Conservation (phyloP, 129 eudicot species). For the Ambrosia trifida region DNA sequence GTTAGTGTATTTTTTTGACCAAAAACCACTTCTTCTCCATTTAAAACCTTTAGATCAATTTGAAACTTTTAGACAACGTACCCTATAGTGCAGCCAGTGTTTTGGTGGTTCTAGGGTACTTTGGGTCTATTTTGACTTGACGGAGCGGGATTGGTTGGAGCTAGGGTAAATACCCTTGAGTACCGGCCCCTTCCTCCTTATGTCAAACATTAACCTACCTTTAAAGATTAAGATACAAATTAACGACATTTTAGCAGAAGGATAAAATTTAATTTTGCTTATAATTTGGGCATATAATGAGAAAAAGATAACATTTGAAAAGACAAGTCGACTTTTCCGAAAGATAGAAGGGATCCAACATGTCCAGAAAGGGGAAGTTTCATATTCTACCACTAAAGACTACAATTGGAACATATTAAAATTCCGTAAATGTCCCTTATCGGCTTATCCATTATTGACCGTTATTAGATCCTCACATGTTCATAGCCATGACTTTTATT, state of each 20-base stretch:
- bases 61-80: no score
- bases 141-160: no score
- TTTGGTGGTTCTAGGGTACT: no score
- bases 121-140: no score
- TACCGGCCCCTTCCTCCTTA: no score
- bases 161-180: no score
- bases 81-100: no score
- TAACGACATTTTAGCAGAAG: neutral
- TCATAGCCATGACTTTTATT: slow-evolving; percentile 25
- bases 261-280: neutral
- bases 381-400: slow-evolving; percentile 28
- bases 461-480: slow-evolving; percentile 22
- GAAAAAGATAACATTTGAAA: neutral
- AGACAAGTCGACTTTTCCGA: slow-evolving; percentile 12
- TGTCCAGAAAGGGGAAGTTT: slow-evolving; percentile 38
- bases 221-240: neutral
- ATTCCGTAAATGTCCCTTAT: slow-evolving; percentile 31
- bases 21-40: no score
- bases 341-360: slow-evolving; percentile 25
- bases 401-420: neutral
- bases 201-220: neutral
- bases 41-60: no score
- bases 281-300: neutral
- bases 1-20: no score
- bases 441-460: slow-evolving; percentile 24